Evolutionary conservation across 1,284 basidiomycete genomes (phyloP), one percentile per base, ranked within the genome.

Genomic region (Microstroma glucosiphilum): DNA sequence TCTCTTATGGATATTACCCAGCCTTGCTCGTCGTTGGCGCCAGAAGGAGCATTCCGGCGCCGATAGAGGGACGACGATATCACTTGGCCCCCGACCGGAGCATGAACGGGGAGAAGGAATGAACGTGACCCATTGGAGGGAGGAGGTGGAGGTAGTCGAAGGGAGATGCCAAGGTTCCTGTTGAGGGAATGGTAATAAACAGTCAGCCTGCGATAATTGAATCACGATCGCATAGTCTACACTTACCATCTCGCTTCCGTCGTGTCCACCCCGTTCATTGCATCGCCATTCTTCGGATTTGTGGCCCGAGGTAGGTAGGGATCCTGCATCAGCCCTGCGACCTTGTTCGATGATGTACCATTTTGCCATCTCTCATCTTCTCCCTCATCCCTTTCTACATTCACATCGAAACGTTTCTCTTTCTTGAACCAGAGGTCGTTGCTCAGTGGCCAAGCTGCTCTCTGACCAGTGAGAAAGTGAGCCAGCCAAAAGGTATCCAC

Each of bases 41-140:
- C 21, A 30, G 40, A 42, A 1, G 60, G 60, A 23, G 53, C 40
- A 23, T 40, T 57, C 11, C 17, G 26, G 37, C 56, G 55, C 19
- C 40, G 40, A 41, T 61, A 61, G 19, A 42, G 42, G 9, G 54
- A 54, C 21, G 21, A 46, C 40, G 43, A 59, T 19, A 61, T 37
- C 7, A 61, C 40, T 37, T 61, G 60, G 40, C 60, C 60, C 15
- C 26, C 26, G 15, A 61, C 60, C 21, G 60, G 60, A 15, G 58
- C 12, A 40, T 61, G 60, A 12, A 61, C 26, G 25, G 60, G 60
- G 54, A 54, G 51, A 25, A 54, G 51, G 21, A 26, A 23, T 15
- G 51, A 54, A 25, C 21, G 21, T 23, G n/a, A 25, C 17, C 13
- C 51, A 25, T 13, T 13, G 51, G 15, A 15, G 51, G n/a, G n/a